phyloP scores from a whole-genome alignment of 2,329 filamentous ascomycete genomes.

The Phaeosphaeriaceae sp. region DNA sequence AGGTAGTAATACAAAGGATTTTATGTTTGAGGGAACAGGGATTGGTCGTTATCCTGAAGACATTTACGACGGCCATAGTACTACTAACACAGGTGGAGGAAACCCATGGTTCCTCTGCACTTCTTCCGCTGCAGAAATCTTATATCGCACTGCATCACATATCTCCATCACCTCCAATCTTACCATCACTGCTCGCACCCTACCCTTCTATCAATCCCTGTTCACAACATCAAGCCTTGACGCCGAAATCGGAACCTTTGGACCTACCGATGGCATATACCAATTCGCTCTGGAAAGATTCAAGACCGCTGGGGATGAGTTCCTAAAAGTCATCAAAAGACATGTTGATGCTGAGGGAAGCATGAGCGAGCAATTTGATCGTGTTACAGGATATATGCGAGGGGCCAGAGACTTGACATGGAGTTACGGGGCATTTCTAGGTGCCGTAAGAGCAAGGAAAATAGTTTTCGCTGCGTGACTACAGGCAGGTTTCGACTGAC shows the following conservation, averaged over 20 bases:
- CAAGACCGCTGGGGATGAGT: constrained; percentile 48
- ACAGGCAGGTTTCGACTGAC: neutral
- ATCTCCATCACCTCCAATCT: constrained; percentile 35
- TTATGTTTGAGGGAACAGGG: constrained; percentile 40
- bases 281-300: constrained; percentile 41
- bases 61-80: constrained; percentile 48
- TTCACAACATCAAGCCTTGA: constrained; percentile 34
- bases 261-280: constrained; percentile 34
- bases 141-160: constrained; percentile 47
- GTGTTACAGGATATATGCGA: constrained; percentile 47
- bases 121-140: constrained; percentile 47
- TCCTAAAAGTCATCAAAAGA: constrained; percentile 48
- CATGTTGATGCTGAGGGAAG: constrained; percentile 48
- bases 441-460: constrained; percentile 47
- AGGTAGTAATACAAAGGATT: constrained; percentile 10
- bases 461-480: constrained; percentile 10
- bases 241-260: constrained; percentile 31
- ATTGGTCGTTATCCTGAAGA: constrained; percentile 55
- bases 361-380: constrained; percentile 55
- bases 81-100: constrained; percentile 29
- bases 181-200: constrained; percentile 35
- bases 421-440: constrained; percentile 54
- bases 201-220: constrained; percentile 48
- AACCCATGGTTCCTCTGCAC: constrained; percentile 56
- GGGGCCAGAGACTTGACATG: constrained; percentile 54